phyloP scores from a whole-genome alignment of 2,329 filamentous ascomycete genomes.

The Claviceps sorghi region DNA sequence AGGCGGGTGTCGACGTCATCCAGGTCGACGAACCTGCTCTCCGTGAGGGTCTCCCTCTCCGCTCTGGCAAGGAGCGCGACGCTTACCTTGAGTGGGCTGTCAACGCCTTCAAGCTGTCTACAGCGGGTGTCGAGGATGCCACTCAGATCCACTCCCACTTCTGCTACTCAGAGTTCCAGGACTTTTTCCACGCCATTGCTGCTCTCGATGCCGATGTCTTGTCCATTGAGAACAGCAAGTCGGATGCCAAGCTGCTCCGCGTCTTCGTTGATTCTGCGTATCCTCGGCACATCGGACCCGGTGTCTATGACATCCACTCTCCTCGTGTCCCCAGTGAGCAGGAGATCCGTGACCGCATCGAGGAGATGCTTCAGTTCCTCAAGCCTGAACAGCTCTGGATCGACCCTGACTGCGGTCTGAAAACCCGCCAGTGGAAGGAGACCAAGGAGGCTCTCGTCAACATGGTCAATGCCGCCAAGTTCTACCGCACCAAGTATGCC shows the following conservation, averaged over 20 bases:
- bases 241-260: conserved; percentile 95
- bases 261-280: conserved; percentile 97
- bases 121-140: conserved; percentile 80
- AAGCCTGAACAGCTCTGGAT: conserved; percentile 99
- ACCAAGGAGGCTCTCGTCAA: conserved; percentile 91
- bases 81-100: conserved; percentile 97
- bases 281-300: conserved; percentile 94
- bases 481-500: conserved; percentile 79
- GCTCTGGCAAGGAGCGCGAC: conserved; percentile 83
- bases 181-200: conserved; percentile 99
- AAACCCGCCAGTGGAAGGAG: conserved; percentile 98
- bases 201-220: conserved; percentile 96
- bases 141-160: conserved; percentile 99
- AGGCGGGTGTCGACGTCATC: conserved; percentile 92
- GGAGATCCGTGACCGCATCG: conserved; percentile 95
- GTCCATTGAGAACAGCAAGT: conserved; percentile 99
- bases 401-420: conserved; percentile 97
- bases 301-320: conserved; percentile 99
- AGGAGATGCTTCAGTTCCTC: conserved; percentile 96
- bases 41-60: conserved; percentile 96
- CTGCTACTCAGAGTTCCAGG: conserved; percentile 99
- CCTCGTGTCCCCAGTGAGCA: conserved; percentile 92
- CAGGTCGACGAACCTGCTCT: conserved; percentile 98
- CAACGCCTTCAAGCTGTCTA: conserved; percentile 92
- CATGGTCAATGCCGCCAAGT: conserved; percentile 97